phyloP scores from a whole-genome alignment of 1,139 yeast genomes.

The Candida sanyaensis region DNA sequence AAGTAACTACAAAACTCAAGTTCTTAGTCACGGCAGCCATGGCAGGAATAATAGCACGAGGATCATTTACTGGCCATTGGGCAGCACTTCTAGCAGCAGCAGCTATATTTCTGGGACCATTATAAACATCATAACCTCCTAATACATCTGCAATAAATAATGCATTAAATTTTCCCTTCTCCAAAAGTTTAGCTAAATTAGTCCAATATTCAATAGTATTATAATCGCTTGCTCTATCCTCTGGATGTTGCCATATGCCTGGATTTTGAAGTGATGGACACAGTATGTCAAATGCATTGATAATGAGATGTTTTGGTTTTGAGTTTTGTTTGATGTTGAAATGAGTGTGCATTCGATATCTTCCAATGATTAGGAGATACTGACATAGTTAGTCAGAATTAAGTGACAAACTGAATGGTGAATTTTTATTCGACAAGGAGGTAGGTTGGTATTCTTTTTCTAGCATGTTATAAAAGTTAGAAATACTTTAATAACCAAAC shows the following conservation, averaged over 20 bases:
- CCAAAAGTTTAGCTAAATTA: conserved; percentile 42
- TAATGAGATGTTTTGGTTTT: conserved; percentile 14
- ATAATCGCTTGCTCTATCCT: conserved; percentile 33
- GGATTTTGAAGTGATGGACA: conserved; percentile 36
- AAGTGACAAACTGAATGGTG: too few relatives aligned
- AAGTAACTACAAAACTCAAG: conserved; percentile 38
- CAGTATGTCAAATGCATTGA: conserved; percentile 42
- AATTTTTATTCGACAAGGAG: too few relatives aligned
- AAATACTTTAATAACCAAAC: not conserved
- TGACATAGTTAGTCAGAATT: not conserved
- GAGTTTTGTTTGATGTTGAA: too few relatives aligned
- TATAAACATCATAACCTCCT: conserved; percentile 43
- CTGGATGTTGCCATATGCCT: conserved; percentile 45
- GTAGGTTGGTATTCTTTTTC: not conserved
- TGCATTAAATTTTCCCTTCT: conserved; percentile 44
- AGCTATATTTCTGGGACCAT: conserved; percentile 32
- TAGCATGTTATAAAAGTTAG: not conserved
- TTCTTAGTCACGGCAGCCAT: conserved; percentile 42
- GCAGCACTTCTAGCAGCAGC: conserved; percentile 42
- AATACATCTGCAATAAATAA: conserved; percentile 48
- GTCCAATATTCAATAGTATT: conserved; percentile 46
- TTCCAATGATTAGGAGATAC: not conserved
- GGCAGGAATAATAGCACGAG: conserved; percentile 38
- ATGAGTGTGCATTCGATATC: too few relatives aligned
- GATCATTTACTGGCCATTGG: conserved; percentile 41